Percentiles rank a stretch among this genome's conserved stretches.
These are phyloP conservation scores for Tetrapisispora arboricola DNA, from an alignment of 805 yeast species.

Conservation along the genomic window DNA sequence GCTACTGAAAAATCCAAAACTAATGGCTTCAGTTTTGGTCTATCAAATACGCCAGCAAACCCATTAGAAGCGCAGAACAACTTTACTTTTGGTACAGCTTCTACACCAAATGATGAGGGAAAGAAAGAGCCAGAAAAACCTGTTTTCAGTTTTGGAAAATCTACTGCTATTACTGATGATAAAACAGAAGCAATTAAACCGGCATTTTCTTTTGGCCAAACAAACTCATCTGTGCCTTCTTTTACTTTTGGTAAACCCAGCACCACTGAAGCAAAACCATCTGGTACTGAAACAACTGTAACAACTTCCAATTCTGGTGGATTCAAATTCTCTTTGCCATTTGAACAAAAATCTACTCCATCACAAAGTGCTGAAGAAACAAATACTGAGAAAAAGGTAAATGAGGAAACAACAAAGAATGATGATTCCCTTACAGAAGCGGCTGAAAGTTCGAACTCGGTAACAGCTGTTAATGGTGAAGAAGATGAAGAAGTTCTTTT, in stretches of 20 bases:
- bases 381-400: constrained; percentile 14
- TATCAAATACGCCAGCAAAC: background rate
- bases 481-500: constrained; percentile 61
- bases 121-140: constrained; percentile 3
- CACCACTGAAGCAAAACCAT: constrained; percentile 4
- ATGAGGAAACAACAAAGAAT: constrained; percentile 20
- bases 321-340: constrained; percentile 28
- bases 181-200: constrained; percentile 10
- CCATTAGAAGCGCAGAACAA: constrained; percentile 1
- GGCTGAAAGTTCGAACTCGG: constrained; percentile 32
- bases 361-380: constrained; percentile 11
- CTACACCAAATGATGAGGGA: background rate
- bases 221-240: constrained; percentile 15
- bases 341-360: constrained; percentile 17
- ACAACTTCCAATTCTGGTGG: constrained; percentile 22
- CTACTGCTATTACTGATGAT: background rate
- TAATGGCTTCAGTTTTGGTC: background rate
- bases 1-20: constrained; percentile 3
- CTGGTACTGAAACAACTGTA: constrained; percentile 14
- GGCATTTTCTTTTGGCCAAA: constrained; percentile 23
- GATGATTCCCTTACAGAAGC: constrained; percentile 38
- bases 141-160: constrained; percentile 8
- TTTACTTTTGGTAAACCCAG: constrained; percentile 21
- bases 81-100: constrained; percentile 10
- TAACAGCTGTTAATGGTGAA: constrained; percentile 60